A percentile compares a stretch with the other conserved stretches of the same genome.
Conservation (phyloP, 2,329 filamentous ascomycete genomes). For the Pyrenophora tritici-repentis region DNA sequence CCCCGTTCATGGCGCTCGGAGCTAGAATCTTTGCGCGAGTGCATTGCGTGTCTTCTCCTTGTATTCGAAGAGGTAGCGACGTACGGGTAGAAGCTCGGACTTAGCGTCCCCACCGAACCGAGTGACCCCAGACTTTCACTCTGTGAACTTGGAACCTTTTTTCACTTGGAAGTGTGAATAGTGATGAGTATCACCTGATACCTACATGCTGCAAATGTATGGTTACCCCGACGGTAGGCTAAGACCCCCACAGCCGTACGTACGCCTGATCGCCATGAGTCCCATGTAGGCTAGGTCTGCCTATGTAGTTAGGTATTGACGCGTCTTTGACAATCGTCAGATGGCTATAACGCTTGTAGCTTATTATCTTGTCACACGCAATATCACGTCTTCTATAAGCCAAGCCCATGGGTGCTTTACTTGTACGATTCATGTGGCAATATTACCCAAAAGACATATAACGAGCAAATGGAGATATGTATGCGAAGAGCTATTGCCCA, state of each 20-base stretch:
- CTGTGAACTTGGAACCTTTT: background rate
- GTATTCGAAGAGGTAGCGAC: slow-evolving; percentile 6
- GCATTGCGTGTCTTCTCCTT: slow-evolving; percentile 17
- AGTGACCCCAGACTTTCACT: background rate
- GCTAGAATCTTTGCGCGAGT: slow-evolving; percentile 13
- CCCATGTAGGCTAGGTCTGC: no score
- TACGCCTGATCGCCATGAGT: background rate
- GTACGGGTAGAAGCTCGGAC: slow-evolving; percentile 7
- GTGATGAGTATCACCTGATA: no score
- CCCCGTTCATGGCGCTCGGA: slow-evolving; percentile 38
- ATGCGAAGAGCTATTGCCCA: no score
- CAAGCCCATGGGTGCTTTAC: no score
- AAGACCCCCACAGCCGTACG: background rate
- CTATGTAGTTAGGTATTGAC: no score
- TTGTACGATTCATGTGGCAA: no score
- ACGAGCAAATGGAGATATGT: no score
- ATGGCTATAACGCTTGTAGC: no score
- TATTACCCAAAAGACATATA: no score
- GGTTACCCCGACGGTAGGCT: background rate
- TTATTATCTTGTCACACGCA: no score
- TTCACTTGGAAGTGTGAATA: background rate
- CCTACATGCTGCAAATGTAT: background rate
- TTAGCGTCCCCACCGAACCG: slow-evolving; percentile 6
- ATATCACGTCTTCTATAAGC: no score
- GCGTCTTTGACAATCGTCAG: no score